Conservation (phyloP, 2,329 filamentous ascomycete genomes). For the Alternaria brassicae region DNA sequence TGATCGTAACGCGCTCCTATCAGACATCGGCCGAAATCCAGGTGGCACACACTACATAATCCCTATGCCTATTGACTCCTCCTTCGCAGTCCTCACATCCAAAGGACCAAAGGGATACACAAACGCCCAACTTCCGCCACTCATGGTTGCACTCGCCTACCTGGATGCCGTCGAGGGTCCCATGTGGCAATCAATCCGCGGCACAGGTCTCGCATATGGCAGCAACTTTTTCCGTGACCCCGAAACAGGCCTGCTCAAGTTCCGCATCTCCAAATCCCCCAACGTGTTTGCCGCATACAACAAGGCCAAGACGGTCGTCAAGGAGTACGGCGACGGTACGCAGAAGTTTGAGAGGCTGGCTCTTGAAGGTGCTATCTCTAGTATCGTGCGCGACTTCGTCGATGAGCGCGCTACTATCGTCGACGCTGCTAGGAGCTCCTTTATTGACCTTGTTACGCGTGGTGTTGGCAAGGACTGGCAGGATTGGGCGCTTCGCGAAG, state of each 20-base stretch:
- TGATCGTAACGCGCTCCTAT: conserved; percentile 74
- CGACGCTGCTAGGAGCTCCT: conserved; percentile 81
- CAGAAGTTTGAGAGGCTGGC: conserved; percentile 78
- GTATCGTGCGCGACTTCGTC: conserved; percentile 84
- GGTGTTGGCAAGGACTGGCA: conserved; percentile 79
- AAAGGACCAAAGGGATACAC: conserved; percentile 76
- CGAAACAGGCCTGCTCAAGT: conserved; percentile 80
- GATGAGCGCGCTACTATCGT: conserved; percentile 89
- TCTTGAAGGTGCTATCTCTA: conserved; percentile 88
- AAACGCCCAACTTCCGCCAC: conserved; percentile 79
- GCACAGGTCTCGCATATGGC: conserved; percentile 92
- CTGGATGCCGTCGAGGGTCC: conserved; percentile 93
- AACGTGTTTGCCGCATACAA: conserved; percentile 86
- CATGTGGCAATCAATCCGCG: conserved; percentile 90
- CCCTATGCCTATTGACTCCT: conserved; percentile 92
- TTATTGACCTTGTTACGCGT: conserved; percentile 79
- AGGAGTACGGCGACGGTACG: conserved; percentile 74
- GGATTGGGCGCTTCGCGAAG: conserved; percentile 75
- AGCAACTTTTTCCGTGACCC: conserved; percentile 78
- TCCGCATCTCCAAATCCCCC: conserved; percentile 88
- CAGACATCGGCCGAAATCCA: conserved; percentile 73
- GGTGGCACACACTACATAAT: conserved; percentile 80
- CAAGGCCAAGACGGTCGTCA: conserved; percentile 76
- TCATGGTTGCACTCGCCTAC: conserved; percentile 88
- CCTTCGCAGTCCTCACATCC: conserved; percentile 79